A percentile compares a stretch with the other conserved stretches of the same genome.
Conservation (phyloP, 768 basidiomycete genomes). For the Podaxis sp. region DNA sequence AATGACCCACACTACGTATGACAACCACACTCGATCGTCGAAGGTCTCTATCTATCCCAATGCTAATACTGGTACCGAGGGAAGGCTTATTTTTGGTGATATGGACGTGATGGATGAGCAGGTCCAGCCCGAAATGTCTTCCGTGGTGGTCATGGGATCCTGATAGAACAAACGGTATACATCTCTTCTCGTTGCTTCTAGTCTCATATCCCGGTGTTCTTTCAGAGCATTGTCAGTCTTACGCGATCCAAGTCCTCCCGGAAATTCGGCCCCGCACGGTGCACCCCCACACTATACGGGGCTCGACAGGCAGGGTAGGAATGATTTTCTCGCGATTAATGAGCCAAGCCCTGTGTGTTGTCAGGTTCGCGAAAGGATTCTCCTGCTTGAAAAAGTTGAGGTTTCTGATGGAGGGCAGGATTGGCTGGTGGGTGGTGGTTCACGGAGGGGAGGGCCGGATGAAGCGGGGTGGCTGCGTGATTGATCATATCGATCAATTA, state of each 20-base stretch:
- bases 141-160: not conserved
- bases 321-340: not conserved
- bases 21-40: not conserved
- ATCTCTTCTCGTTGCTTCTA: not conserved
- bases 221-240: not conserved
- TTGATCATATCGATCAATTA: constrained; percentile 32
- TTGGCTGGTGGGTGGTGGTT: not conserved
- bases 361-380: not conserved
- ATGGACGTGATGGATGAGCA: not conserved
- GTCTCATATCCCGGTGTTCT: not conserved
- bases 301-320: not conserved
- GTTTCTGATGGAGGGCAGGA: not conserved
- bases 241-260: not conserved
- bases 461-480: constrained; percentile 18
- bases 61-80: not conserved
- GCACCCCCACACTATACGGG: not conserved
- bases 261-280: not conserved
- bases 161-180: not conserved
- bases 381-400: not conserved
- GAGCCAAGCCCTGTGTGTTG: not conserved
- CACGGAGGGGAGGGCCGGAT: constrained; percentile 6
- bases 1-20: not conserved
- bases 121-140: not conserved
- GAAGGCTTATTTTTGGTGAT: not conserved
- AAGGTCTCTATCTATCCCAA: not conserved